phyloP scores from a whole-genome alignment of 768 basidiomycete genomes.

The Russula sp. region DNA sequence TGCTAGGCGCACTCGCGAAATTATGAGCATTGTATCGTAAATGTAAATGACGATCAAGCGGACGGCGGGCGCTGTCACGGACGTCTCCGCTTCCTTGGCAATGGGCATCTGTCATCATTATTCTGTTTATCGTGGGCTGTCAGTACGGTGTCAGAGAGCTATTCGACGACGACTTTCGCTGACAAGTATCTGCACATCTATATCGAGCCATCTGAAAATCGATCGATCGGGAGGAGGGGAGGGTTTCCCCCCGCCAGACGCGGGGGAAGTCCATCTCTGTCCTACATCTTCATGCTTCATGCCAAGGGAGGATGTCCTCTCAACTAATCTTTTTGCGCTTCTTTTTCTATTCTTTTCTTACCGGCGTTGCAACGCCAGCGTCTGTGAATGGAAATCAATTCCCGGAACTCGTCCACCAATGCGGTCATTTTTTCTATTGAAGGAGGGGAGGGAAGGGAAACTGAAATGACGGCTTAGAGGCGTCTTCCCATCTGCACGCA shows the following conservation, averaged over 20 bases:
- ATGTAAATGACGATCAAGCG: neutral
- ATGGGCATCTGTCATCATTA: conserved; percentile 17
- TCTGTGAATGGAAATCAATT: neutral
- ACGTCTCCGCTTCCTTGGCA: conserved; percentile 21
- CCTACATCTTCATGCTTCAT: neutral
- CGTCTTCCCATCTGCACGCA: conserved; percentile 1
- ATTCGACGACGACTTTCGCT: conserved; percentile 7
- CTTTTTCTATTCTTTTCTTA: conserved; percentile 7
- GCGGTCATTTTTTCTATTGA: neutral
- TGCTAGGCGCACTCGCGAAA: conserved; percentile 11
- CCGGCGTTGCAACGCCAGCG: conserved; percentile 17
- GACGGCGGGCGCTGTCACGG: conserved; percentile 6
- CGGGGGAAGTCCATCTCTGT: neutral
- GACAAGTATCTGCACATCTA: conserved; percentile 20
- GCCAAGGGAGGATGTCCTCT: conserved; percentile 1
- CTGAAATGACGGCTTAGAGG: conserved; percentile 15
- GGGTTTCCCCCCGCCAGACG: neutral
- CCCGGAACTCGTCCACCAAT: conserved; percentile 15
- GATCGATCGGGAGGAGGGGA: conserved; percentile 18
- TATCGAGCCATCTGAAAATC: conserved; percentile 21
- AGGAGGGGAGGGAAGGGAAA: neutral
- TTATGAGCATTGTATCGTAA: neutral
- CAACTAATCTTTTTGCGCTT: neutral
- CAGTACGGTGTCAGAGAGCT: conserved; percentile 1
- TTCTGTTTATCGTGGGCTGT: neutral